Conservation (phyloP, 2,329 filamentous ascomycete genomes). For the Fusarium sp. region DNA sequence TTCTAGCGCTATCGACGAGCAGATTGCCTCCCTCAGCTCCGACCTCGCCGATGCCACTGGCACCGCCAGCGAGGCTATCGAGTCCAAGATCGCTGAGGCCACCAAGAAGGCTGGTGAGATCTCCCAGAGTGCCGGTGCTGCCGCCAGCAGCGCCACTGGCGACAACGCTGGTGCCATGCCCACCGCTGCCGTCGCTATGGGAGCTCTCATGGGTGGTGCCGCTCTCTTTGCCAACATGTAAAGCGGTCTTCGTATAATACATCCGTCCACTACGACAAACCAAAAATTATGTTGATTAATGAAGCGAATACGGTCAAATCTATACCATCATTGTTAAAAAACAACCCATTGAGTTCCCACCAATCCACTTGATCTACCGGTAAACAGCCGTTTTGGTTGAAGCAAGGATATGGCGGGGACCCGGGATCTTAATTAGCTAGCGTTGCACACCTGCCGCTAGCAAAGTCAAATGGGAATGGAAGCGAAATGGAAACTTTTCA, state of each 20-base stretch:
- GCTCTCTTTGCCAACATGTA: conserved; percentile 61
- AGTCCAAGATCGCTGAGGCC: conserved; percentile 32
- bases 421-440: conserved; percentile 24
- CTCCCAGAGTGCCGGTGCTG: conserved; percentile 19
- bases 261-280: not conserved
- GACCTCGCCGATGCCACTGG: conserved; percentile 45
- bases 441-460: conserved; percentile 16
- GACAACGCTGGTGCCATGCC: conserved; percentile 51
- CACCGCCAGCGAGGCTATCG: conserved; percentile 32
- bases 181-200: conserved; percentile 60
- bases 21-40: conserved; percentile 45
- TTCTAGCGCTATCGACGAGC: conserved; percentile 24
- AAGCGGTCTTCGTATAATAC: conserved; percentile 24
- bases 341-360: not conserved
- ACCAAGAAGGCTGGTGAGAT: conserved; percentile 32
- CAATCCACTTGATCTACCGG: not conserved
- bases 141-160: conserved; percentile 34
- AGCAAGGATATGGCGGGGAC: conserved; percentile 4
- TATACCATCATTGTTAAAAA: not conserved
- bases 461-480: not conserved
- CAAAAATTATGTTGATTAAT: conserved; percentile 22
- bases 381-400: not conserved
- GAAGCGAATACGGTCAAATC: conserved; percentile 20
- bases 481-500: not conserved
- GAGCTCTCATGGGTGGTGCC: conserved; percentile 62